These are phyloP conservation scores for Nakazawaea ambrosiae DNA, from an alignment of 805 yeast species.

Conservation along the genomic window DNA sequence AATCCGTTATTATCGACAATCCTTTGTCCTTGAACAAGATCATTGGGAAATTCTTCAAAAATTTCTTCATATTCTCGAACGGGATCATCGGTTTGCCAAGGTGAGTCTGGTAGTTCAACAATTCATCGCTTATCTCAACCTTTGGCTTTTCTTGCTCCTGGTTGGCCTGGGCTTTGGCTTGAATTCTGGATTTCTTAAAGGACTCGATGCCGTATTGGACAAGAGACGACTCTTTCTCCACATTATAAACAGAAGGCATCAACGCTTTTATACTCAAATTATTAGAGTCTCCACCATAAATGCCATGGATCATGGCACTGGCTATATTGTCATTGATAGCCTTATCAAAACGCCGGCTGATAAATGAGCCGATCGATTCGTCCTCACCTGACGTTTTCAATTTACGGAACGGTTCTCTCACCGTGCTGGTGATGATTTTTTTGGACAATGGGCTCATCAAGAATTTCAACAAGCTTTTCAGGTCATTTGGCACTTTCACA, in stretches of 20 bases:
- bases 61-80: constrained; percentile 26
- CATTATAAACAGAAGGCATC: constrained; percentile 43
- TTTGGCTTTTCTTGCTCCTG: neutral
- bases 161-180: neutral
- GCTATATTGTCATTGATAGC: constrained; percentile 47
- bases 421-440: constrained; percentile 35
- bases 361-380: constrained; percentile 64
- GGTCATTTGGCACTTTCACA: constrained; percentile 45
- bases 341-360: constrained; percentile 64
- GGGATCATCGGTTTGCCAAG: constrained; percentile 32
- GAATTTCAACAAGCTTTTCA: constrained; percentile 28
- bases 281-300: constrained; percentile 79
- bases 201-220: neutral
- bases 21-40: constrained; percentile 48
- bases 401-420: constrained; percentile 44
- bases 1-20: constrained; percentile 42
- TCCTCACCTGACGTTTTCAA: constrained; percentile 33
- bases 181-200: neutral
- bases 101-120: constrained; percentile 30
- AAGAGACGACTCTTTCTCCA: constrained; percentile 37
- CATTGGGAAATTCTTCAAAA: constrained; percentile 54
- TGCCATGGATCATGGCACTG: constrained; percentile 83
- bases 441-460: constrained; percentile 34
- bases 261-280: constrained; percentile 60
- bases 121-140: constrained; percentile 18